phyloP scores from a whole-genome alignment of 2,329 filamentous ascomycete genomes.

The Pseudogymnoascus sp. region DNA sequence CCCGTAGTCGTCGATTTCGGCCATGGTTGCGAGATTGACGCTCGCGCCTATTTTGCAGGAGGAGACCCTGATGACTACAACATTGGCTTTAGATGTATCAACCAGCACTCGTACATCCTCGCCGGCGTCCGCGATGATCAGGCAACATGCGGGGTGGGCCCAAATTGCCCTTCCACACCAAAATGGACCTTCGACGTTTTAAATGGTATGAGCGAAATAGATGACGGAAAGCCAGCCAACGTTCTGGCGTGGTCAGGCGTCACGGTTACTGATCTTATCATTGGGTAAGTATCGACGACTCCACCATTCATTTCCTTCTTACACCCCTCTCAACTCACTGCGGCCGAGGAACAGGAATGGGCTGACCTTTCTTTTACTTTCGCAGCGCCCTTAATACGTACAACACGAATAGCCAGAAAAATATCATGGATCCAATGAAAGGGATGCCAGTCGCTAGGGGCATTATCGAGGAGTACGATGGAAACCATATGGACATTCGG shows the following conservation, averaged over 20 bases:
- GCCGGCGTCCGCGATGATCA: neutral
- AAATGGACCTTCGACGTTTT: neutral
- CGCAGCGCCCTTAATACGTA: neutral
- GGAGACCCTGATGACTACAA: neutral
- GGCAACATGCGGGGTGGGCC: no score
- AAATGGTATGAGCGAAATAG: no score
- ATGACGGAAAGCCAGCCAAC: neutral
- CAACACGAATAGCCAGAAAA: neutral
- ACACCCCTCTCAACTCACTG: no score
- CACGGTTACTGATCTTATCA: neutral
- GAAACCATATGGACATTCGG: neutral
- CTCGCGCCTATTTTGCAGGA: constrained; percentile 1
- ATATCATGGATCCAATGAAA: neutral
- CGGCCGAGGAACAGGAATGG: no score
- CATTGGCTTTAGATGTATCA: neutral
- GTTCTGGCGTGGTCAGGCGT: neutral
- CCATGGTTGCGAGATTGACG: constrained; percentile 10
- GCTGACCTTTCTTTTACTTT: neutral
- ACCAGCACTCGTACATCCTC: neutral
- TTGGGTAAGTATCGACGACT: neutral
- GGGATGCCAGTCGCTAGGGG: neutral
- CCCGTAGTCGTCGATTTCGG: constrained; percentile 13
- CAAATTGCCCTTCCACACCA: no score
- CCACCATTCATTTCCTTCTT: neutral
- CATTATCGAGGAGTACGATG: neutral